These are phyloP conservation scores for Dioscorea alata DNA, from an alignment of 106 monocot species.

Conservation along the genomic window DNA sequence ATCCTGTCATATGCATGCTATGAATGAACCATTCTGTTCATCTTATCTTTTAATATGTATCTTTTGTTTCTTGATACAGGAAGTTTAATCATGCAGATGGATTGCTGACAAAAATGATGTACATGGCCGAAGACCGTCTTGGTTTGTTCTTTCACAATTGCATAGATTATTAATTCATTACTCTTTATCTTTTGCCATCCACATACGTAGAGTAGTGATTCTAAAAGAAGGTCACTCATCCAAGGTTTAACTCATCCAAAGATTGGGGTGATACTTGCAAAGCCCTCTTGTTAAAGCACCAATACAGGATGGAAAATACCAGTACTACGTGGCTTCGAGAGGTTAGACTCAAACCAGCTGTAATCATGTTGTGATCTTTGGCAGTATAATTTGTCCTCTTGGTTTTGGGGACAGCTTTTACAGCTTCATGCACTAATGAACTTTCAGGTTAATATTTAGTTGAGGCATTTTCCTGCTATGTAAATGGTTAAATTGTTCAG, in stretches of 20 bases:
- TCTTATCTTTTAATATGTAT: neutral
- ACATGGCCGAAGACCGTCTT: slow-evolving; percentile 70
- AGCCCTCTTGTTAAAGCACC: slow-evolving; percentile 76
- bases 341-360: slow-evolving; percentile 26
- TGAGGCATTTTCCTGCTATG: neutral
- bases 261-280: slow-evolving; percentile 77
- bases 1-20: neutral
- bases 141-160: slow-evolving; percentile 32
- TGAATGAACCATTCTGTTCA: neutral
- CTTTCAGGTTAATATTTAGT: neutral
- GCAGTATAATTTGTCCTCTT: neutral
- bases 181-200: neutral
- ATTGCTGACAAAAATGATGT: slow-evolving; percentile 63
- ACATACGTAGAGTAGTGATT: neutral
- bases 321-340: slow-evolving; percentile 87
- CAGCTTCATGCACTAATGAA: neutral
- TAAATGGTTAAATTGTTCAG: neutral
- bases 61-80: slow-evolving; percentile 31
- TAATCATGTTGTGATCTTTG: neutral
- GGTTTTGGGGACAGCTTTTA: neutral
- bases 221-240: slow-evolving; percentile 1
- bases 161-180: too few species aligned
- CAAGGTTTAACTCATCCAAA: slow-evolving; percentile 81
- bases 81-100: slow-evolving; percentile 78
- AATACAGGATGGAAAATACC: slow-evolving; percentile 65